These are phyloP conservation scores for Boehmeria nivea DNA, from an alignment of 306 rosid genomes.

Conservation along the genomic window DNA sequence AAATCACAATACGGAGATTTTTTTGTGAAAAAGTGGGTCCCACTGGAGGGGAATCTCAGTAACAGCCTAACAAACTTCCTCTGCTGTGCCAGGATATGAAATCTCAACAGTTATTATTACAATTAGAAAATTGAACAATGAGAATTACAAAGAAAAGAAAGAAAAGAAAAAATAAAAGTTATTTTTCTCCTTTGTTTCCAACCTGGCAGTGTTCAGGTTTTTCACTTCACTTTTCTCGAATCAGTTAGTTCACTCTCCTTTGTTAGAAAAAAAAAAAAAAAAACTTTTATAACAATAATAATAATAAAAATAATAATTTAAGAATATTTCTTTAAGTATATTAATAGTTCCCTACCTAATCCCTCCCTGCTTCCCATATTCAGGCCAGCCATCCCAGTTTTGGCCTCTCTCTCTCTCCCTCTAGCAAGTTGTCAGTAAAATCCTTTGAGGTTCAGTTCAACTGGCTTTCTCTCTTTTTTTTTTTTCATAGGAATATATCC, in stretches of 20 bases:
- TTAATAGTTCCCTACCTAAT: not conserved
- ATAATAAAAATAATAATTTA: not conserved
- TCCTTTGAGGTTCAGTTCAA: not conserved
- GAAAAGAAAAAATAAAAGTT: not conserved
- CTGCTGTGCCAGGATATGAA: slow-evolving; percentile 4
- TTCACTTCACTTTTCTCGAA: no score
- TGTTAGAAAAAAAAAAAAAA: no score
- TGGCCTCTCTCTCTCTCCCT: not conserved
- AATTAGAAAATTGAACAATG: no score
- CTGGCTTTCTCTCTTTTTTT: not conserved
- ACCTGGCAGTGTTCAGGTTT: no score
- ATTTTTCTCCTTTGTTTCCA: no score
- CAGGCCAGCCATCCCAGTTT: not conserved
- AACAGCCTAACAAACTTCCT: slow-evolving; percentile 26
- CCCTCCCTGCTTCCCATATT: slow-evolving; percentile 7
- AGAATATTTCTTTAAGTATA: not conserved
- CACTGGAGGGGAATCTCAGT: slow-evolving; percentile 21
- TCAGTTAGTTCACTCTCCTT: no score
- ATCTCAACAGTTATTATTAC: not conserved
- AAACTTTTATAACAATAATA: not conserved
- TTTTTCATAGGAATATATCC: no score
- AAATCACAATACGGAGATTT: slow-evolving; percentile 19
- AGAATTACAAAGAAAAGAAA: not conserved
- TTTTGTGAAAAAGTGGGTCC: slow-evolving; percentile 29
- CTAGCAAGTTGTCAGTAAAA: not conserved